Conservation (phyloP, 2,329 filamentous ascomycete genomes). For the Ciborinia camelliae region DNA sequence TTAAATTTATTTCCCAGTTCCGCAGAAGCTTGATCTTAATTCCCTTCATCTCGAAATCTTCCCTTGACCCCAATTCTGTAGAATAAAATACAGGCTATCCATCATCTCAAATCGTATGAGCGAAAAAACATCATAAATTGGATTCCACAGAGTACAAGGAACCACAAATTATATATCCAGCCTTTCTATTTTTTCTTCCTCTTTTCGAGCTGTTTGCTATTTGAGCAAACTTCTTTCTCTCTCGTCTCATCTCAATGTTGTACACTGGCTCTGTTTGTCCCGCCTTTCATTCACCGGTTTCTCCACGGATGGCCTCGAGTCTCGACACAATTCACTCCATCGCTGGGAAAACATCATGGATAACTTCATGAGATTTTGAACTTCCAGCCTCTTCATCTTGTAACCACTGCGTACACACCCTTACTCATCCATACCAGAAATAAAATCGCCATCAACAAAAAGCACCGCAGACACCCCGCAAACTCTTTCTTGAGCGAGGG, state of each 20-base stretch:
- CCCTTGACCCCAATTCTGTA: no score
- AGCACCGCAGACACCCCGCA: no score
- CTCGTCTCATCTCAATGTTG: not conserved
- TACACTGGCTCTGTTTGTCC: not conserved
- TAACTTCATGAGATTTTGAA: not conserved
- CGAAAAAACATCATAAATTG: no score
- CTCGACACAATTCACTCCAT: not conserved
- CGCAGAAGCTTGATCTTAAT: no score
- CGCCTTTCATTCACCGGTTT: not conserved
- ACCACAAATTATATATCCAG: no score
- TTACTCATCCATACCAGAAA: not conserved
- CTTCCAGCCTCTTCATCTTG: not conserved
- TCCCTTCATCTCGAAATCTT: no score
- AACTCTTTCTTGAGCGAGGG: no score
- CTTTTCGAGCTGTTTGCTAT: not conserved
- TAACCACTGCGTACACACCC: not conserved
- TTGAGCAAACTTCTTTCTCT: not conserved
- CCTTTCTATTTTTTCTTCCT: not conserved
- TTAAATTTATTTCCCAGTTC: no score
- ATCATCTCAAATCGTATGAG: no score
- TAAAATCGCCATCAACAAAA: no score
- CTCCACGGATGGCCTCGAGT: not conserved
- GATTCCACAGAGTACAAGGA: no score
- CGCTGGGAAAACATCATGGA: not conserved
- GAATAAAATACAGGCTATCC: no score